Conservation (phyloP, 371 early-diverging fungal species). For the Mortierella sp. region DNA sequence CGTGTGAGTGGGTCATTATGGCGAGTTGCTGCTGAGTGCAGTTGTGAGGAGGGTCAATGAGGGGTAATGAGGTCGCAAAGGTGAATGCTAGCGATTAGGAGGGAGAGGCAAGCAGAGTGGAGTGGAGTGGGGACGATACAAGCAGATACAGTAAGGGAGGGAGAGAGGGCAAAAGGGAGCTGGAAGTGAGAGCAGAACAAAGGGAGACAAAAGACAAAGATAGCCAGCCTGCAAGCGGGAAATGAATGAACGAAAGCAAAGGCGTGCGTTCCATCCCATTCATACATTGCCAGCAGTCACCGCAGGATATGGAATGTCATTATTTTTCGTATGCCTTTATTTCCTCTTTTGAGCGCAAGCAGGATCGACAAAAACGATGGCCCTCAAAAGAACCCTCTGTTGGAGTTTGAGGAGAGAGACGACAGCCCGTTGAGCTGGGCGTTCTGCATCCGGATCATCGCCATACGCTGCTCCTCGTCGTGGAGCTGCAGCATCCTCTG, state of each 20-base stretch:
- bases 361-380: not conserved
- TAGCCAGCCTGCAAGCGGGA: no score
- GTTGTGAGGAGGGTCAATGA: not conserved
- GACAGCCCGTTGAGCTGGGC: constrained; percentile 28
- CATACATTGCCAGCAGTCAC: constrained; percentile 2
- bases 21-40: not conserved
- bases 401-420: constrained; percentile 34
- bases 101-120: not conserved
- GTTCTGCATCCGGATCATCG: constrained; percentile 31
- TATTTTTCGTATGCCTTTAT: not conserved
- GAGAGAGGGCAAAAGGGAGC: not conserved
- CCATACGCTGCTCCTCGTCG: constrained; percentile 47
- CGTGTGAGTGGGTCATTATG: constrained; percentile 27
- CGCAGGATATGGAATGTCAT: not conserved
- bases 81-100: not conserved
- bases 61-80: not conserved
- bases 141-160: not conserved
- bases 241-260: not conserved
- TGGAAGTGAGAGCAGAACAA: not conserved
- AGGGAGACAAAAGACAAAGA: not conserved
- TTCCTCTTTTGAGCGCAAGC: not conserved
- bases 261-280: not conserved
- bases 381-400: constrained; percentile 39
- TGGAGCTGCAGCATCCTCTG: constrained; percentile 49
- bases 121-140: not conserved